These are phyloP conservation scores for Sugiyamaella sp. DNA, from an alignment of 1,139 yeast genomes.

Conservation along the genomic window DNA sequence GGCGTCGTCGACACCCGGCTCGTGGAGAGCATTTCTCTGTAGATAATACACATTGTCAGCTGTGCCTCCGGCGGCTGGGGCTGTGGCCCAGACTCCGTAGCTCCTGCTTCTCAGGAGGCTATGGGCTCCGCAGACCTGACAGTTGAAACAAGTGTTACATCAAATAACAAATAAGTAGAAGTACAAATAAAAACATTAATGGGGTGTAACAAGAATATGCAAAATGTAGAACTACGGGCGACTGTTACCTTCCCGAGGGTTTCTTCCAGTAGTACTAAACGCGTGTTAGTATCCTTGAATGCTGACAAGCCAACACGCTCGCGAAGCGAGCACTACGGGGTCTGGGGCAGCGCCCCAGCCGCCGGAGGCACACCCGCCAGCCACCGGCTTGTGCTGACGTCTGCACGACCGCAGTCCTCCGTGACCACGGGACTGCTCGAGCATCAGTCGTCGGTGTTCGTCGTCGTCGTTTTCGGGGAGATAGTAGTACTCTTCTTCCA, in stretches of 20 bases:
- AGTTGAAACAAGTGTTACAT: too few relatives aligned
- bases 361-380: conserved; percentile 1
- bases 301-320: background rate
- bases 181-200: conserved; percentile 4
- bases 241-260: conserved; percentile 30
- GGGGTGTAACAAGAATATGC: conserved; percentile 5
- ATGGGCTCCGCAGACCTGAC: too few relatives aligned
- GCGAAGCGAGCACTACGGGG: background rate
- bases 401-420: conserved; percentile 84
- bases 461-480: conserved; percentile 82
- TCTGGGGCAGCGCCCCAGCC: background rate
- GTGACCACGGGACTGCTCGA: conserved; percentile 71
- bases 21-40: conserved; percentile 6
- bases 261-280: conserved; percentile 38
- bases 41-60: background rate
- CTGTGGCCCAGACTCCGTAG: background rate
- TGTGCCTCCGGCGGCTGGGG: conserved; percentile 2
- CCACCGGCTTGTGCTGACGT: conserved; percentile 80
- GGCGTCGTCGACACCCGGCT: conserved; percentile 9
- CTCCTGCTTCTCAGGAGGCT: background rate
- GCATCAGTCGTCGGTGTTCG: conserved; percentile 65
- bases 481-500: conserved; percentile 92
- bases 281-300: conserved; percentile 8
- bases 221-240: background rate
- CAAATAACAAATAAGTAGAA: background rate